A percentile compares a stretch with the other conserved stretches of the same genome.
phyloP scores from a whole-genome alignment of 2,329 filamentous ascomycete genomes.

The Aspergillus aculeatinus region DNA sequence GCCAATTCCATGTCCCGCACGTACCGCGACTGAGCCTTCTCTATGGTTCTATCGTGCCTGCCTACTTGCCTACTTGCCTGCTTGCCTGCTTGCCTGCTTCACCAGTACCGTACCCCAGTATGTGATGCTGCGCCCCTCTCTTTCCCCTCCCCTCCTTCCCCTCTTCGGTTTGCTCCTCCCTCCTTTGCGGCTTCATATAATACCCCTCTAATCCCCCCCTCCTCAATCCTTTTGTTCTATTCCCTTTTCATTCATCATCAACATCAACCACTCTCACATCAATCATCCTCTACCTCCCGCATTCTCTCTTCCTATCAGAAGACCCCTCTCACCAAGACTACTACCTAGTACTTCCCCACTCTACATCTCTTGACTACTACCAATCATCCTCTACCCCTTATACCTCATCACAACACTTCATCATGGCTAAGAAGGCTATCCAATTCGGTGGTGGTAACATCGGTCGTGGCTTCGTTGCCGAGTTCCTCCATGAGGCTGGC shows the following conservation, averaged over 20 bases:
- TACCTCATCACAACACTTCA: slow-evolving; percentile 11
- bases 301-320: background rate
- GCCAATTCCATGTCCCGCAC: background rate
- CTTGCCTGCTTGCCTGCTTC: slow-evolving; percentile 1
- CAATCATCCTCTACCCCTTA: background rate
- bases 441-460: slow-evolving; percentile 88
- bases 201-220: background rate
- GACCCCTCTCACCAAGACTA: background rate
- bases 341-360: background rate
- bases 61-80: background rate
- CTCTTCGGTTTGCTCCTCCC: background rate
- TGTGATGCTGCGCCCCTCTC: background rate
- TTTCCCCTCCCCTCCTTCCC: background rate
- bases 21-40: background rate
- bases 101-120: too few species aligned
- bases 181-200: background rate
- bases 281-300: background rate
- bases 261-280: background rate
- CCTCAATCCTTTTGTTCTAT: background rate
- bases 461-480: slow-evolving; percentile 81
- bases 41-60: slow-evolving; percentile 2
- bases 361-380: slow-evolving; percentile 1
- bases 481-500: slow-evolving; percentile 90
- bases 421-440: slow-evolving; percentile 65
- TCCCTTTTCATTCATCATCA: background rate